A percentile compares a stretch with the other conserved stretches of the same genome.
These are phyloP conservation scores for Daldinia sp. DNA, from an alignment of 2,329 filamentous ascomycete genomes.

Conservation along the genomic window DNA sequence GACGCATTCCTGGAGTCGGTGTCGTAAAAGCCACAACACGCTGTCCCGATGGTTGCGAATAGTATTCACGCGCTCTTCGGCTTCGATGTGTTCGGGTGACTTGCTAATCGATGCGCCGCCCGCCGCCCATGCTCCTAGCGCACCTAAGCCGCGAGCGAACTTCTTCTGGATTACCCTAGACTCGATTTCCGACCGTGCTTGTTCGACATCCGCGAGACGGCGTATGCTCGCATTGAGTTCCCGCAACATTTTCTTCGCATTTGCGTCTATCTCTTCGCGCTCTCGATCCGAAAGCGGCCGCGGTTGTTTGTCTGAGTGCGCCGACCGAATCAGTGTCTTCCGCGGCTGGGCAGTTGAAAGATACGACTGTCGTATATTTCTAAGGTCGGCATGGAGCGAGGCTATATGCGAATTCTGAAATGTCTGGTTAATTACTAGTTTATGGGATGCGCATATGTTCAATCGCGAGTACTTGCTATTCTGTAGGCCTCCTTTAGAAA, in stretches of 20 bases:
- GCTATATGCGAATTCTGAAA: slow-evolving; percentile 82
- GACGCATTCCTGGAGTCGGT: slow-evolving; percentile 80
- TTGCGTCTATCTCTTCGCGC: slow-evolving; percentile 86
- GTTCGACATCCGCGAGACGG: slow-evolving; percentile 83
- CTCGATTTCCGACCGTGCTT: slow-evolving; percentile 82
- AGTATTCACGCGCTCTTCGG: slow-evolving; percentile 77
- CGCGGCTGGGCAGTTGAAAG: slow-evolving; percentile 82
- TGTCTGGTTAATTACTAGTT: slow-evolving; percentile 18
- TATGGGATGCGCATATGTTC: background rate
- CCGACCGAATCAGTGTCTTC: slow-evolving; percentile 62
- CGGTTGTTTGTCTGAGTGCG: slow-evolving; percentile 58
- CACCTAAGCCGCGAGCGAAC: slow-evolving; percentile 73
- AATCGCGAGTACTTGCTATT: slow-evolving; percentile 72
- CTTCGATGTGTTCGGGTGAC: slow-evolving; percentile 74
- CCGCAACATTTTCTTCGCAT: slow-evolving; percentile 86
- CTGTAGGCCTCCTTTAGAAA: slow-evolving; percentile 95
- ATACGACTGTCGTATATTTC: slow-evolving; percentile 87
- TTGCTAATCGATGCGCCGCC: slow-evolving; percentile 67
- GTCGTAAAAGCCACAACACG: slow-evolving; percentile 84
- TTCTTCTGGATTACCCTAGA: slow-evolving; percentile 78
- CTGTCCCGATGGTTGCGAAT: slow-evolving; percentile 80
- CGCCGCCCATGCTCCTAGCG: slow-evolving; percentile 73
- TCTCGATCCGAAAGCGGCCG: slow-evolving; percentile 81
- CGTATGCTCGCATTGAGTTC: slow-evolving; percentile 86
- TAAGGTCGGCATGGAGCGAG: slow-evolving; percentile 83